Conservation (phyloP, 176 grass and related monocot species). For the Hordeum vulgare region MorexV3_pseudomolecules_assembly NC_058518.1:420468317-420468816, state of each 20-base stretch:
- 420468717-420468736: not conserved
- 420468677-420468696: not conserved
- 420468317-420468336: too few relatives aligned
- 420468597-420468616: not conserved
- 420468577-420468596: not conserved
- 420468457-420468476: not conserved
- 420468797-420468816: too few relatives aligned
- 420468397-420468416: too few relatives aligned
- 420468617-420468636: too few relatives aligned
- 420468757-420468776: not conserved
- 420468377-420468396: too few relatives aligned
- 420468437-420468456: too few relatives aligned
- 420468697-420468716: not conserved
- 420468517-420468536: not conserved
- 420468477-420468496: not conserved
- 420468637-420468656: too few relatives aligned
- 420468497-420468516: not conserved
- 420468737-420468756: not conserved
- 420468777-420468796: constrained; percentile 12
- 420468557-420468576: not conserved
- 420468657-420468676: constrained; percentile 5
- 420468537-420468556: not conserved
- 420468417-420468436: too few relatives aligned
- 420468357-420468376: too few relatives aligned
- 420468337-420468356: too few relatives aligned